These are phyloP conservation scores for Dicorynia guianensis DNA, from an alignment of 306 rosid species.

Conservation along the genomic window DNA sequence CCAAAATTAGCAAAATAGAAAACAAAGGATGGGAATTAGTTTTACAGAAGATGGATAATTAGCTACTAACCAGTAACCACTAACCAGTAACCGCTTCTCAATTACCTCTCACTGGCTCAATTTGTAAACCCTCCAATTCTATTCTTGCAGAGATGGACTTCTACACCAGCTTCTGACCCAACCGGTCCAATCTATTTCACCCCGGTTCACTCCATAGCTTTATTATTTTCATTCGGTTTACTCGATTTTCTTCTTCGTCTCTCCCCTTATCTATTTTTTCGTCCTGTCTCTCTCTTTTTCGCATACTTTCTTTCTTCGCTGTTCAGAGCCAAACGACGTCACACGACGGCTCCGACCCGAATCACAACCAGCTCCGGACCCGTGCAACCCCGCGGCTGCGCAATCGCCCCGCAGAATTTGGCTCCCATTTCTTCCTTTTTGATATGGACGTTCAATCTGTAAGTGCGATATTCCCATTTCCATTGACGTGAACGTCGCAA, in stretches of 20 bases:
- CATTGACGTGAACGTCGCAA: constrained; percentile 16
- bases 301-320: constrained; percentile 27
- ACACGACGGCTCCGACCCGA: constrained; percentile 59
- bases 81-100: not conserved
- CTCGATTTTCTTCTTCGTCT: constrained; percentile 43
- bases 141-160: not conserved
- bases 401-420: constrained; percentile 43
- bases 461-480: constrained; percentile 48
- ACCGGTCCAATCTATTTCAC: constrained; percentile 25
- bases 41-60: too few relatives aligned
- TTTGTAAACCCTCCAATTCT: too few relatives aligned
- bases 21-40: too few relatives aligned
- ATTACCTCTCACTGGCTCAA: too few relatives aligned
- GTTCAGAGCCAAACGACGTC: constrained; percentile 42
- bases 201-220: constrained; percentile 43
- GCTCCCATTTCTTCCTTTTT: constrained; percentile 40
- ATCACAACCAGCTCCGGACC: constrained; percentile 47
- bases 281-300: constrained; percentile 48
- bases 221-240: constrained; percentile 43
- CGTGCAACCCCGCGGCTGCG: constrained; percentile 37
- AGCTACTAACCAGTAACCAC: too few relatives aligned
- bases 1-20: too few relatives aligned
- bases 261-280: constrained; percentile 54
- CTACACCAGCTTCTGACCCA: not conserved
- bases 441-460: constrained; percentile 53